Conservation (phyloP, 768 basidiomycete genomes). For the Rhodocollybia butyracea region DNA sequence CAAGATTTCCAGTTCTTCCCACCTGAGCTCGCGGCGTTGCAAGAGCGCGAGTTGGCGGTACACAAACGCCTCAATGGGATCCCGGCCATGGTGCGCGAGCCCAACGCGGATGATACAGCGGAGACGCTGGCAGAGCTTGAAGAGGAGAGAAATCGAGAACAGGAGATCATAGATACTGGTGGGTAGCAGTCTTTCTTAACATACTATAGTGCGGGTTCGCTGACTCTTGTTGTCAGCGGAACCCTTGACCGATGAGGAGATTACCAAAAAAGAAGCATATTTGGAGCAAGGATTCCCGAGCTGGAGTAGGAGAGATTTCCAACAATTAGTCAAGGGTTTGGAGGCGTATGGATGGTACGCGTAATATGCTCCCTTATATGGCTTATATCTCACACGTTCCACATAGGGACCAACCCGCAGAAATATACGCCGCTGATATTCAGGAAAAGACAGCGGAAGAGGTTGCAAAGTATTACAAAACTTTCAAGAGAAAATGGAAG, state of each 20-base stretch:
- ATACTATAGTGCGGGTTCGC: neutral
- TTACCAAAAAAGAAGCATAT: constrained; percentile 74
- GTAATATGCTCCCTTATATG: neutral
- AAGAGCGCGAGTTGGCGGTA: constrained; percentile 83
- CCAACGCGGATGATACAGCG: constrained; percentile 71
- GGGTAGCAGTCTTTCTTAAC: constrained; percentile 6
- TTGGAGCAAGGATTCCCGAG: constrained; percentile 78
- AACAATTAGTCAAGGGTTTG: constrained; percentile 80
- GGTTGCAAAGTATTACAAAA: constrained; percentile 71
- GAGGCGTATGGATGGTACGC: constrained; percentile 79
- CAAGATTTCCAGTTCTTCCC: constrained; percentile 99
- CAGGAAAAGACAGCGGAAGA: constrained; percentile 80
- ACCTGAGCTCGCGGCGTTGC: constrained; percentile 69
- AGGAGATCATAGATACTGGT: constrained; percentile 89
- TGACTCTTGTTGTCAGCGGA: constrained; percentile 47
- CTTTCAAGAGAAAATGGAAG: constrained; percentile 89
- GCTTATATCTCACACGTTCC: neutral
- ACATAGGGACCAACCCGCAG: constrained; percentile 58
- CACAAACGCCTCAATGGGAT: constrained; percentile 77
- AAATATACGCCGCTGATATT: constrained; percentile 76
- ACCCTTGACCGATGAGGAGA: constrained; percentile 86
- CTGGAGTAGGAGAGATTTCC: constrained; percentile 94
- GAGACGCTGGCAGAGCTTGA: constrained; percentile 64
- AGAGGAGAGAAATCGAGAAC: constrained; percentile 72
- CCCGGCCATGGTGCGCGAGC: constrained; percentile 58